Evolutionary conservation across 1,284 basidiomycete genomes (phyloP).

Genomic region (Hemileccinum hortonii): DNA sequence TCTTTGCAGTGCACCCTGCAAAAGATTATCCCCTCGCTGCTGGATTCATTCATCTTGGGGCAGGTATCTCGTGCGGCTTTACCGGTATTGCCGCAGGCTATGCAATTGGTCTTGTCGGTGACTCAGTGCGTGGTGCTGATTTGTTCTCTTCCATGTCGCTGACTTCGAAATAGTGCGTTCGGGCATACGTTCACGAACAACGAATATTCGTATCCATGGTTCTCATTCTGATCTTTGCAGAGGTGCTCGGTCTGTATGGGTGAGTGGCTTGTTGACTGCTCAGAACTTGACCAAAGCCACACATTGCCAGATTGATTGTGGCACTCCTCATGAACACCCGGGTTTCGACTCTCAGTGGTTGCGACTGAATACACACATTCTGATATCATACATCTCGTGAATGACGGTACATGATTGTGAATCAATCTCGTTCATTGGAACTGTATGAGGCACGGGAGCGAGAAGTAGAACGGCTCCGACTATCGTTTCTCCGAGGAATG

Average conservation of each 20-base stretch:
- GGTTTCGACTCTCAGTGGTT: slow-evolving; percentile 39
- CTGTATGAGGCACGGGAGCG: slow-evolving; percentile 18
- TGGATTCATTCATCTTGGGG: slow-evolving; percentile 93
- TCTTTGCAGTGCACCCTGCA: slow-evolving; percentile 57
- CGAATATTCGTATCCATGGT: slow-evolving; percentile 91
- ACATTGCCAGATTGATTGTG: slow-evolving; percentile 68
- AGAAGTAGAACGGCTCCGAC: slow-evolving; percentile 23
- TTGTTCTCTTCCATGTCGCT: not conserved
- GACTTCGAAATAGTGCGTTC: slow-evolving; percentile 52
- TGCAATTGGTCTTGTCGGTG: slow-evolving; percentile 96
- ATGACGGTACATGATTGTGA: slow-evolving; percentile 9
- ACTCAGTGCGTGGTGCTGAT: slow-evolving; percentile 63
- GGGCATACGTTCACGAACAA: slow-evolving; percentile 80
- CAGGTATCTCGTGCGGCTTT: slow-evolving; percentile 88
- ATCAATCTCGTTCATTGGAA: slow-evolving; percentile 15
- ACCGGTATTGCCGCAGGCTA: slow-evolving; percentile 97
- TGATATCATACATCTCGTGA: slow-evolving; percentile 15
- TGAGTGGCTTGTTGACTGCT: slow-evolving; percentile 32
- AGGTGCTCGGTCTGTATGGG: slow-evolving; percentile 91
- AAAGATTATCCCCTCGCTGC: slow-evolving; percentile 72
- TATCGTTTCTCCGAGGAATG: slow-evolving; percentile 35
- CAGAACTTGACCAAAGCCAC: not conserved
- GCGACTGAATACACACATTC: slow-evolving; percentile 19
- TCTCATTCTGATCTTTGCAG: slow-evolving; percentile 90
- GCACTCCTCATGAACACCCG: slow-evolving; percentile 85